Percentiles rank a stretch among this genome's conserved stretches.
Conservation (phyloP, 176 grass and related monocot species). For the Alopecurus myosuroides region DNA sequence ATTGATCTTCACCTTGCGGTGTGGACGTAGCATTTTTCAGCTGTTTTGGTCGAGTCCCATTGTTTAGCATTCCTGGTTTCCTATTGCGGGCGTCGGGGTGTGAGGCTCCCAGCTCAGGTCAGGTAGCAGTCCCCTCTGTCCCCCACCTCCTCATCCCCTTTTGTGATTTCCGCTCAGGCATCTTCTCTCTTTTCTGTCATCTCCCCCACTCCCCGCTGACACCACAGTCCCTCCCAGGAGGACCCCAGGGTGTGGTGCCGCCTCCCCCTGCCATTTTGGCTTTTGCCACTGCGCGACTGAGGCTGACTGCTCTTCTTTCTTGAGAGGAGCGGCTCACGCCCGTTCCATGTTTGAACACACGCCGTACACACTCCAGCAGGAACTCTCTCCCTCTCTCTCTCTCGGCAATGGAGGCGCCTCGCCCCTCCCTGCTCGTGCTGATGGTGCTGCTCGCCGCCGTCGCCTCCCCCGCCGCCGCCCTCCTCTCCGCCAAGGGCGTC, state of each 20-base stretch:
- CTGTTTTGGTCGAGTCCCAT: background rate
- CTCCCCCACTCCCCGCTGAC: background rate
- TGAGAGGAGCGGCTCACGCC: conserved; percentile 6
- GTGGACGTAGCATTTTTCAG: no score
- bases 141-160: conserved; percentile 19
- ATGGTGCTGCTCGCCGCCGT: background rate
- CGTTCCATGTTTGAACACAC: conserved; percentile 31
- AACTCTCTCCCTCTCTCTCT: background rate
- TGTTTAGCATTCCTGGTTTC: conserved; percentile 17
- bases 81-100: conserved; percentile 1
- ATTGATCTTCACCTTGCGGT: no score
- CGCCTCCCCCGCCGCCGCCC: conserved; percentile 25
- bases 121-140: conserved; percentile 82
- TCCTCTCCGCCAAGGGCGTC: conserved; percentile 89
- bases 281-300: no score
- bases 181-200: conserved; percentile 83
- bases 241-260: background rate
- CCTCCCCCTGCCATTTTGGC: background rate
- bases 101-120: background rate
- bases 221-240: background rate
- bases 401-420: conserved; percentile 33
- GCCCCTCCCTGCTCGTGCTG: background rate
- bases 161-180: conserved; percentile 46
- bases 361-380: conserved; percentile 22
- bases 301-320: no score